Base-by-base conservation (phyloP, 2,329 filamentous ascomycete genomes). In the Trichophaea hybrida region DNA sequence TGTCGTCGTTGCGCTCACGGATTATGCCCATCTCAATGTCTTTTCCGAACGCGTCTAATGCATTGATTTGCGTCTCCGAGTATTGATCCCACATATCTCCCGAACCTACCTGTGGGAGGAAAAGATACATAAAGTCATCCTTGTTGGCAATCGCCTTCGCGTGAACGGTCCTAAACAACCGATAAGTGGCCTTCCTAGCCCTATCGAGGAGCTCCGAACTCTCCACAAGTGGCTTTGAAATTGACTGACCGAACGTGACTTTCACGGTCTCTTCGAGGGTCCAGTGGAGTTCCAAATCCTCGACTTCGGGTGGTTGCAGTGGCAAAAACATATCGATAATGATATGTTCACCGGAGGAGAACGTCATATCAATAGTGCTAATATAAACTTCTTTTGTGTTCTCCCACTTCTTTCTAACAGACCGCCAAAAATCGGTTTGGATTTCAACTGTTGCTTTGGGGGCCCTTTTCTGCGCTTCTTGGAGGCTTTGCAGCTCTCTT, bases 351-450 rank as follows among this genome's bases (percentile, higher is more conserved):
- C 46, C 33, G 5, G 32, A 37, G n/a, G 57, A 52, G 59, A 66
- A 65, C n/a, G 15, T 44, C 17, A 67, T 46, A 12, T 44, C 46
- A 17, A 67, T 59, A 12, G 46, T 48, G 13, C 54, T 63, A 10
- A 56, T 55, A 55, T 63, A 67, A 38, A 59, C 54, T 13, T 55
- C 53, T 4, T 55, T 55, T 15, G 59, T 34, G 33, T 60, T 44
- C n/a, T 52, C 55, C 63, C 63, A 65, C 15, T 58, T 53, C 48
- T 58, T 57, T 10, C 48, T 56, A 24, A 61, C 32, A 8, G 3
- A 15, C 6, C 50, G 59, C 66, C 67, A 69, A 15, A 67, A 65
- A 57, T 69, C 58, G 46, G 67, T 57, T 46, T 56, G 62, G 17
- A 33, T 35, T 3, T 61, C 57, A 17, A 68, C 67, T 8, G 55